Evolutionary conservation across 2,329 filamentous ascomycete genomes (phyloP).

Genomic region (Fusarium sp.): DNA sequence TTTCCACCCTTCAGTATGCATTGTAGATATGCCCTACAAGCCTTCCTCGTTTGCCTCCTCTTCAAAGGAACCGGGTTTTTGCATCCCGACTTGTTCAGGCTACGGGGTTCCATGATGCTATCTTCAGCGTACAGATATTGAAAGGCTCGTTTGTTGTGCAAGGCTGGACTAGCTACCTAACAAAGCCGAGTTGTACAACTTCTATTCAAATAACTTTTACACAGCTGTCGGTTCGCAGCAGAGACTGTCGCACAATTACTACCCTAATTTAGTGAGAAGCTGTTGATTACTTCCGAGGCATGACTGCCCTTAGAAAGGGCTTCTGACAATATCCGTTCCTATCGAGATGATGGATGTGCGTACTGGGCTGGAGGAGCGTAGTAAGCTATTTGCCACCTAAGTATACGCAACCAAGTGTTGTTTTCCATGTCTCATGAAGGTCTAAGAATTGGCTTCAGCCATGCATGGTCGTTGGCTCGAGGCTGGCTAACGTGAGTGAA

Average conservation of each 20-base stretch:
- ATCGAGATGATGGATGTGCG: background rate
- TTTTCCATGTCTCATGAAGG: background rate
- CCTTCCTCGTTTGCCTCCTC: background rate
- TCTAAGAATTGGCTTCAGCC: slow-evolving; percentile 1
- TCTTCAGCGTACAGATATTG: background rate
- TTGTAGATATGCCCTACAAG: slow-evolving; percentile 7
- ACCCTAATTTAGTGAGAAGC: background rate
- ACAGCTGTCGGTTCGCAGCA: background rate
- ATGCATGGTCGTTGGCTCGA: slow-evolving; percentile 10
- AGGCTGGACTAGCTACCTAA: background rate
- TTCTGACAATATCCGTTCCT: background rate
- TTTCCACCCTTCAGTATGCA: background rate
- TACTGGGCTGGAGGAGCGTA: background rate
- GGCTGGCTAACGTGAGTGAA: slow-evolving; percentile 6
- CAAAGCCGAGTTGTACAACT: background rate
- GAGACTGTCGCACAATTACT: background rate
- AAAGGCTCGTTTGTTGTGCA: background rate
- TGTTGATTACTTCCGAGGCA: background rate
- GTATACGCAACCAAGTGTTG: background rate
- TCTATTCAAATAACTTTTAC: background rate
- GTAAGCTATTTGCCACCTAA: slow-evolving; percentile 25
- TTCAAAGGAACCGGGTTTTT: background rate
- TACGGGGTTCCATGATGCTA: background rate
- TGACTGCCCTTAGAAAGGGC: background rate
- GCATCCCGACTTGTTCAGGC: background rate